Base-by-base conservation (phyloP, 352 stramenopile species). In the Plasmopara halstedii region DNA sequence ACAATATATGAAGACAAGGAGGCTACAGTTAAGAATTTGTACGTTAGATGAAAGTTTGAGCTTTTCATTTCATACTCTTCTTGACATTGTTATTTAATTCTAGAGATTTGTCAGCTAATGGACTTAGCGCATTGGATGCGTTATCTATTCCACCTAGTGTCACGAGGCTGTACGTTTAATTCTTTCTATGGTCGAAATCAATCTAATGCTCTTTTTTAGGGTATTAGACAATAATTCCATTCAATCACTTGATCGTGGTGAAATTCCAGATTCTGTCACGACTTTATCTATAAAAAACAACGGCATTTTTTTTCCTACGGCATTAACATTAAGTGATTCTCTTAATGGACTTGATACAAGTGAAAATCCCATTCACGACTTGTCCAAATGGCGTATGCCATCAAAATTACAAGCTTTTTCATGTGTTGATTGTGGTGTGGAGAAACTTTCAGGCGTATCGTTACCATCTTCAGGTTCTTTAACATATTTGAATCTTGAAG, bases 361-460 rank as follows among this genome's bases (percentile, higher is more conserved):
- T 29, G 38, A 54, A 4, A 73, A 73, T 33, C 54, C 31, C 0
- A 47, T 73, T 10, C 34, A 44, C 15, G 39, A 62, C 25, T 22
- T 73, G 10, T 67, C 51, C 41, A 57, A 51, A 38, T 62, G 52
- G 59, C 15, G 62, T 32, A 67, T 73, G 56, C 64, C 64, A n/a
- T n/a, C 35, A n/a, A 38, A 58, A 3, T 51, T 73, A 17, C 21
- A 59, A 36, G 19, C 27, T 17, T 73, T 56, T 50, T 58, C 49
- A 17, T 73, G 64, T 19, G 21, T 22, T 13, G 31, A 57, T n/a
- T 73, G 64, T 42, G 25, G 59, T 9, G 27, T 73, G 6, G 21
- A 46, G 27, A 52, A 53, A 31, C 7, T 73, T 1, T 65, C 56
- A 6, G 64, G 64, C 20, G 10, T 73, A n/a, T 44, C 19, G 18